Evolutionary conservation across 164 flowering plant genomes (phyloP), one percentile per base, ranked within the genome.

Genomic region (Buxus sempervirens): DNA sequence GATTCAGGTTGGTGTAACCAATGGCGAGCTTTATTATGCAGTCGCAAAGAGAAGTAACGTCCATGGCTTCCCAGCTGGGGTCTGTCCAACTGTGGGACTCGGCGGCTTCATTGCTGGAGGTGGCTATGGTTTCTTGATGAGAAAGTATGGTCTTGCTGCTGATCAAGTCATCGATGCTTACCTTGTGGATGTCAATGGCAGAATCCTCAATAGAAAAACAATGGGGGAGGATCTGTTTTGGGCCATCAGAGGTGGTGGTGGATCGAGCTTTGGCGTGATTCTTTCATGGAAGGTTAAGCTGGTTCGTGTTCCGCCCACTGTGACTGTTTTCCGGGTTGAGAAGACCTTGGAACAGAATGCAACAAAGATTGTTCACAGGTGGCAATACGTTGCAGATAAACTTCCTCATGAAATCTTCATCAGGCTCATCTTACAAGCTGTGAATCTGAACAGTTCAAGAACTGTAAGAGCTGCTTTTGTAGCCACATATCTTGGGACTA

Each of bases 1-100:
- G 84, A 73, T 73, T 59, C 72, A 81, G 25, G 70, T 83, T 0
- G 89, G 89, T 0, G 86, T 85, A 7, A 77, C 80, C 0, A 21
- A 73, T 8, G 89, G 86, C 0, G 89, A 85, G 24, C 60, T 76
- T 12, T 76, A 76, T 23, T 73, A 76, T n/a, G 57, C 27, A 14
- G 66, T 76, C 32, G 57, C 63, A 6, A 42, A 70, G 63, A 63
- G 65, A 13, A 76, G 76, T 53, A 59, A 70, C 16, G 56, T 62
- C 19, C 74, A 42, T 36, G 79, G 70, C 12, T 72, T 73, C 21
- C 76, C 79, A 0, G 73, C 71, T 13, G 79, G 76, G 2, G 58
- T 65, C 21, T 69, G 79, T 51, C 38, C 74, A 13, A 69, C 64
- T 6, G 56, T 76, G 0, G 76, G 71, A 19, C 41, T 62, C 19